phyloP scores from a whole-genome alignment of 345 rosid species.

The Hirschfeldia incana region DNA sequence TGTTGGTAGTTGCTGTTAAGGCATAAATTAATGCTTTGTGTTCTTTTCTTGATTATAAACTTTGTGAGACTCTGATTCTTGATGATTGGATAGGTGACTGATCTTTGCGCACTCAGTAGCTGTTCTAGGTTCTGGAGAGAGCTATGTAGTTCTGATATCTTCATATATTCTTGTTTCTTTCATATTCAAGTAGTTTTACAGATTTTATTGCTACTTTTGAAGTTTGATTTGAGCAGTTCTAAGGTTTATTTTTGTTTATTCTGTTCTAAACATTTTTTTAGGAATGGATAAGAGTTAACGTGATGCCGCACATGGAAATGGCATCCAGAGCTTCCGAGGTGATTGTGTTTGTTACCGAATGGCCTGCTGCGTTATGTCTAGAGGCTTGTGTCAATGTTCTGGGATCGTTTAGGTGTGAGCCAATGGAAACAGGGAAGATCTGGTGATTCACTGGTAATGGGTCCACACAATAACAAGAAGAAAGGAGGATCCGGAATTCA shows the following conservation, averaged over 20 bases:
- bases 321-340: constrained; percentile 19
- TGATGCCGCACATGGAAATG: constrained; percentile 33
- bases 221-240: neutral
- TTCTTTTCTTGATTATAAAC: neutral
- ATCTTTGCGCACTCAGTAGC: constrained; percentile 61
- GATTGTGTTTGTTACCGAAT: constrained; percentile 12
- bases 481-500: too few relatives aligned
- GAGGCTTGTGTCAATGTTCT: constrained; percentile 4
- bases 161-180: too few relatives aligned
- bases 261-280: neutral
- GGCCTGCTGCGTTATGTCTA: constrained; percentile 26
- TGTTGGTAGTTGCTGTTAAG: too few relatives aligned
- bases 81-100: constrained; percentile 45
- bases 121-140: constrained; percentile 77
- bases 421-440: too few relatives aligned
- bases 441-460: too few relatives aligned
- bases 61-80: constrained; percentile 12
- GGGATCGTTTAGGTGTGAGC: too few relatives aligned
- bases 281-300: constrained; percentile 32
- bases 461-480: too few relatives aligned
- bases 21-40: neutral
- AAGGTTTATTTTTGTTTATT: neutral
- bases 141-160: constrained; percentile 48
- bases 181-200: too few relatives aligned
- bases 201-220: too few relatives aligned